These are phyloP conservation scores for Apodospora peruviana DNA, from an alignment of 495 filamentous ascomycete species.

Conservation along the genomic window DNA sequence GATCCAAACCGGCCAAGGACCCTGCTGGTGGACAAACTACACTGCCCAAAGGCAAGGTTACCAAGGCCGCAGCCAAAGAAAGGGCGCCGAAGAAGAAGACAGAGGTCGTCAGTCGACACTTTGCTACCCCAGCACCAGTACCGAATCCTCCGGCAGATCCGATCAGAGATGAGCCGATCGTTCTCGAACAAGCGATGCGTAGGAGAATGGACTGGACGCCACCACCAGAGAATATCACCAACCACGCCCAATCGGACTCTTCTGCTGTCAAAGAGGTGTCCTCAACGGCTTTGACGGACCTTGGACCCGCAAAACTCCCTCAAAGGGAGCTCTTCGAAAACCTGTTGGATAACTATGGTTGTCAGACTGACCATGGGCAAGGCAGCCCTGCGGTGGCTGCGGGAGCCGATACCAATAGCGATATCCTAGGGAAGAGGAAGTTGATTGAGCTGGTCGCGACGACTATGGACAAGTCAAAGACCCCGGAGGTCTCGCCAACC, in stretches of 20 bases:
- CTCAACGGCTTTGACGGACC: slow-evolving; percentile 12
- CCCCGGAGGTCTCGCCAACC: slow-evolving; percentile 28
- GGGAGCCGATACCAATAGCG: slow-evolving; percentile 1
- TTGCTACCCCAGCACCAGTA: slow-evolving; percentile 16
- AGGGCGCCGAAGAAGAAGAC: slow-evolving; percentile 19
- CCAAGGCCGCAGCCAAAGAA: slow-evolving; percentile 25
- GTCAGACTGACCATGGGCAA: slow-evolving; percentile 10
- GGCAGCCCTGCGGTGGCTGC: not conserved
- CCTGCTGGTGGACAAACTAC: slow-evolving; percentile 22
- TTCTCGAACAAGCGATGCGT: slow-evolving; percentile 42
- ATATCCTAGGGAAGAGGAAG: slow-evolving; percentile 45
- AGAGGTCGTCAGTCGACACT: slow-evolving; percentile 32
- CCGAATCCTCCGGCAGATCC: slow-evolving; percentile 3
- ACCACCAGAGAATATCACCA: slow-evolving; percentile 32
- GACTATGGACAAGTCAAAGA: slow-evolving; percentile 14
- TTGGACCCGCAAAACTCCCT: not conserved
- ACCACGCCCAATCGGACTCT: slow-evolving; percentile 9
- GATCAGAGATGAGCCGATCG: slow-evolving; percentile 16
- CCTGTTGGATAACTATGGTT: slow-evolving; percentile 27
- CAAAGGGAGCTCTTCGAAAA: slow-evolving; percentile 26
- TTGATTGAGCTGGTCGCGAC: slow-evolving; percentile 39
- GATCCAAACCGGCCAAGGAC: slow-evolving; percentile 10
- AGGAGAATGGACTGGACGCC: slow-evolving; percentile 56
- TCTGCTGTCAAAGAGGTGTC: slow-evolving; percentile 23
- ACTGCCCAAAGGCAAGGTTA: slow-evolving; percentile 26